These are phyloP conservation scores for Gracilaria domingensis DNA, from an alignment of 23 red algal genomes.

Conservation along the genomic window DNA sequence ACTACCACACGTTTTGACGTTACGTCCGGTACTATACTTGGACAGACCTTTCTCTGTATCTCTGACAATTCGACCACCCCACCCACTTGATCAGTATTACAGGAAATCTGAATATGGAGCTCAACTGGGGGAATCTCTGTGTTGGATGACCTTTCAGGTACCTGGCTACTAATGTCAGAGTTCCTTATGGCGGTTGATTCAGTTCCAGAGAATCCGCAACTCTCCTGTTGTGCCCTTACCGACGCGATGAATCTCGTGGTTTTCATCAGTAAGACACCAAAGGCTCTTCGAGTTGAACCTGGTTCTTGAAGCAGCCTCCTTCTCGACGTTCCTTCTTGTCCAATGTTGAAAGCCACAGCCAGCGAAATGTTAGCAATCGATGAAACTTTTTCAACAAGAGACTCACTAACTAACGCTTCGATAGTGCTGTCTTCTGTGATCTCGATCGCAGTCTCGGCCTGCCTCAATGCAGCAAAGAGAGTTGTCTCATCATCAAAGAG, in stretches of 20 bases:
- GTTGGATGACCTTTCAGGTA: background rate
- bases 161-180: slow-evolving; percentile 12
- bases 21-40: background rate
- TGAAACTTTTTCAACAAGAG: slow-evolving; percentile 56
- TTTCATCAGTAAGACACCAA: slow-evolving; percentile 29
- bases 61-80: slow-evolving; percentile 18
- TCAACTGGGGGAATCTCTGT: slow-evolving; percentile 30
- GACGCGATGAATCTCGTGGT: slow-evolving; percentile 30
- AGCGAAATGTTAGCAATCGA: slow-evolving; percentile 58
- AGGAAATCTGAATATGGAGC: slow-evolving; percentile 35
- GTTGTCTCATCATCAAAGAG: slow-evolving; percentile 53
- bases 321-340: slow-evolving; percentile 49
- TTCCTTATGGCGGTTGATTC: slow-evolving; percentile 40
- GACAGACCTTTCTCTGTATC: slow-evolving; percentile 17
- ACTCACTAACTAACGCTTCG: slow-evolving; percentile 43
- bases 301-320: slow-evolving; percentile 31
- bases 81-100: slow-evolving; percentile 15
- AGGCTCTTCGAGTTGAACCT: slow-evolving; percentile 14
- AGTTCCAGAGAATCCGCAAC: slow-evolving; percentile 41
- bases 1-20: slow-evolving; percentile 23
- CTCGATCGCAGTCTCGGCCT: slow-evolving; percentile 45
- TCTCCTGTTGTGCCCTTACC: slow-evolving; percentile 56
- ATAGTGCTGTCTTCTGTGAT: slow-evolving; percentile 39
- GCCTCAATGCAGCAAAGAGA: slow-evolving; percentile 35
- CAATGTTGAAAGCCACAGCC: slow-evolving; percentile 32